Conservation (phyloP, 2,329 filamentous ascomycete species). For the Canariomyces notabilis region DNA sequence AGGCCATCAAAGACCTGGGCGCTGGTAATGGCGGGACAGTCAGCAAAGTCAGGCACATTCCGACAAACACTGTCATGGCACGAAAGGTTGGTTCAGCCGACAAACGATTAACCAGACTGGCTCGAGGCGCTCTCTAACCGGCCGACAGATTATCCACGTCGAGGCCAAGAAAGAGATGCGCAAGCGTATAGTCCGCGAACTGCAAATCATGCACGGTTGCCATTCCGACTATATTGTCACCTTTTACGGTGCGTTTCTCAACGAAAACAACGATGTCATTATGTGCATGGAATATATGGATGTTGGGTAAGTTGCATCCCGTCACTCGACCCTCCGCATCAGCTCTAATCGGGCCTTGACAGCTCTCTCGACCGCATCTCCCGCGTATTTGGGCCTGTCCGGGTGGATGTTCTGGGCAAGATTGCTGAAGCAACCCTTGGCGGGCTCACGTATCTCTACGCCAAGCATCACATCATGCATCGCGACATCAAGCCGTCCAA, state of each 20-base stretch:
- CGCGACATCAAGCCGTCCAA: conserved; percentile 98
- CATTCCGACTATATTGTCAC: conserved; percentile 96
- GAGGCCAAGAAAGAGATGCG: conserved; percentile 96
- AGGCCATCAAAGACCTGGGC: conserved; percentile 89
- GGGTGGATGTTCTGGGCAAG: conserved; percentile 94
- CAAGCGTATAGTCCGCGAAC: conserved; percentile 92
- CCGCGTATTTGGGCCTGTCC: conserved; percentile 87
- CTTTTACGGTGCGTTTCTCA: conserved; percentile 96
- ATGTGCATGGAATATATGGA: conserved; percentile 99
- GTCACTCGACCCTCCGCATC: background rate
- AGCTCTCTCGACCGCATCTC: conserved; percentile 92
- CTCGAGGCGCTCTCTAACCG: conserved; percentile 18
- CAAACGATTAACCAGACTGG: background rate
- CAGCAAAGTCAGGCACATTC: conserved; percentile 93
- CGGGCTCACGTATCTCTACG: conserved; percentile 91
- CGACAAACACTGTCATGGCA: conserved; percentile 94
- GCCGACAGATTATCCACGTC: conserved; percentile 83
- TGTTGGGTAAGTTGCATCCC: conserved; percentile 70
- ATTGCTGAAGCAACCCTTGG: conserved; percentile 94
- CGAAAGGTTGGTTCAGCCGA: conserved; percentile 64
- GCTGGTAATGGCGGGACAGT: conserved; percentile 96
- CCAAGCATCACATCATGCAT: conserved; percentile 96
- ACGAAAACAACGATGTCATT: conserved; percentile 94
- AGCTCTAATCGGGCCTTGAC: conserved; percentile 21
- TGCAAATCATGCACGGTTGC: conserved; percentile 98